Conservation (phyloP, 2,329 filamentous ascomycete species). For the Pochonia chlamydosporia region DNA sequence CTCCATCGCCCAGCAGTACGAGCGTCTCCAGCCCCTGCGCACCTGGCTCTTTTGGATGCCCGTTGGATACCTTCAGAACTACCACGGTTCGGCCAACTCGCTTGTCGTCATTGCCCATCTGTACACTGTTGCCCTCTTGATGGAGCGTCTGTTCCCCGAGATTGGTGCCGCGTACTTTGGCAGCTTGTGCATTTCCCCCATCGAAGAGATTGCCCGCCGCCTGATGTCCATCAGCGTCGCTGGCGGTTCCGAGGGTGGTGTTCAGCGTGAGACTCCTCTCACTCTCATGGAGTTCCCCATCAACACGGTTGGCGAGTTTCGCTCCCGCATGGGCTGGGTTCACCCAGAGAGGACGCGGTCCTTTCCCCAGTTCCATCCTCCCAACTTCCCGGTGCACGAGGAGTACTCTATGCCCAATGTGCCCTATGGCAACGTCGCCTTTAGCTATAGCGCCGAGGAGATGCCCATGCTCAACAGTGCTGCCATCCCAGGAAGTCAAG, state of each 20-base stretch:
- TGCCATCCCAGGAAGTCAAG: conserved; percentile 33
- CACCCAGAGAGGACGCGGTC: conserved; percentile 53
- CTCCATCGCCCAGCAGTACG: conserved; percentile 78
- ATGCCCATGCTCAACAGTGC: conserved; percentile 50
- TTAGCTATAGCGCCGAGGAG: conserved; percentile 60
- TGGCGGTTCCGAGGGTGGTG: conserved; percentile 48
- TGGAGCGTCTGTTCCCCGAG: conserved; percentile 89
- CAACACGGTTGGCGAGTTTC: conserved; percentile 63
- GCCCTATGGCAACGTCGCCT: conserved; percentile 51
- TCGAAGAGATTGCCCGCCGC: conserved; percentile 79
- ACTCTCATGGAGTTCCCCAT: conserved; percentile 68
- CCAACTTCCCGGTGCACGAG: conserved; percentile 46
- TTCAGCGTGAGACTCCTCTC: conserved; percentile 49
- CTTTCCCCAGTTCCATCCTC: conserved; percentile 54
- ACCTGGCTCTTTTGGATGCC: conserved; percentile 97
- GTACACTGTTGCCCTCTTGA: conserved; percentile 79
- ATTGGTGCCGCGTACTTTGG: conserved; percentile 86
- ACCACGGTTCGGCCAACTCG: conserved; percentile 68
- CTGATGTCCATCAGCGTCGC: conserved; percentile 64
- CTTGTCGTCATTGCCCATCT: conserved; percentile 85
- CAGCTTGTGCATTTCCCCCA: conserved; percentile 69
- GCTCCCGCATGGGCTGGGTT: conserved; percentile 61
- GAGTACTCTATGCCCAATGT: conserved; percentile 35
- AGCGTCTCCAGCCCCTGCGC: conserved; percentile 78
- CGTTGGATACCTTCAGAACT: conserved; percentile 72